A percentile compares a stretch with the other conserved stretches of the same genome.
phyloP scores from a whole-genome alignment of 1,139 yeast species.

The Suhomyces bribrorum region DNA sequence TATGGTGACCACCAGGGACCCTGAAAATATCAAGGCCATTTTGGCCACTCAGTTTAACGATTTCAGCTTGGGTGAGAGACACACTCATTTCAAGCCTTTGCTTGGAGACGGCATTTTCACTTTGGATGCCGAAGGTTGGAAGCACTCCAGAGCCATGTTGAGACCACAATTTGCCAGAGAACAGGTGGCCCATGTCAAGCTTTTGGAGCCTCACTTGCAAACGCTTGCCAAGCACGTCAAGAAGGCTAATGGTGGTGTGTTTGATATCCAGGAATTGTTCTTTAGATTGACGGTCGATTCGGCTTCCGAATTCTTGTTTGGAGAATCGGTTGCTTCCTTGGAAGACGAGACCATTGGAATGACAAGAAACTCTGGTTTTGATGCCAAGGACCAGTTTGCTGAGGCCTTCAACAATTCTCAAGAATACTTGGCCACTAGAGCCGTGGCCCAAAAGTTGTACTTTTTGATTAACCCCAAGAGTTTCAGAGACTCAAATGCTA shows the following conservation, averaged over 20 bases:
- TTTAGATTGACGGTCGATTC: constrained; percentile 43
- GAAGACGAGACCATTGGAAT: constrained; percentile 30
- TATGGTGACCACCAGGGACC: constrained; percentile 22
- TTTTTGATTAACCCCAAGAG: constrained; percentile 29
- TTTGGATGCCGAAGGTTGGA: constrained; percentile 57
- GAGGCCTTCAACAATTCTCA: constrained; percentile 36
- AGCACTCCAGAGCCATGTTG: constrained; percentile 57
- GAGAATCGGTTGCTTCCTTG: constrained; percentile 35
- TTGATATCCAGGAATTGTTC: constrained; percentile 42
- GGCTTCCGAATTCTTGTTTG: constrained; percentile 45
- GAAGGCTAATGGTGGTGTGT: constrained; percentile 21
- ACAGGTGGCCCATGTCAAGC: constrained; percentile 51
- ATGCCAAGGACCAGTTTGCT: constrained; percentile 29
- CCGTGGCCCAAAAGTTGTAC: constrained; percentile 31
- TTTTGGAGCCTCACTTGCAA: constrained; percentile 51
- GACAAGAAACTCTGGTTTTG: constrained; percentile 21
- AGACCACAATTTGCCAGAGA: constrained; percentile 61
- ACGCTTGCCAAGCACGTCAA: constrained; percentile 36
- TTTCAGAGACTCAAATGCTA: constrained; percentile 27
- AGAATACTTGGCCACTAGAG: constrained; percentile 30
- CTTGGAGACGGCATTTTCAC: constrained; percentile 63
- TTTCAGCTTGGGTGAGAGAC: constrained; percentile 53
- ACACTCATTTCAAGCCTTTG: constrained; percentile 41
- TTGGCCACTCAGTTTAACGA: constrained; percentile 51
- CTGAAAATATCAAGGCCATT: constrained; percentile 38